Evolutionary conservation across 2,329 filamentous ascomycete genomes (phyloP).

Genomic region (Capronia epimyces): DNA sequence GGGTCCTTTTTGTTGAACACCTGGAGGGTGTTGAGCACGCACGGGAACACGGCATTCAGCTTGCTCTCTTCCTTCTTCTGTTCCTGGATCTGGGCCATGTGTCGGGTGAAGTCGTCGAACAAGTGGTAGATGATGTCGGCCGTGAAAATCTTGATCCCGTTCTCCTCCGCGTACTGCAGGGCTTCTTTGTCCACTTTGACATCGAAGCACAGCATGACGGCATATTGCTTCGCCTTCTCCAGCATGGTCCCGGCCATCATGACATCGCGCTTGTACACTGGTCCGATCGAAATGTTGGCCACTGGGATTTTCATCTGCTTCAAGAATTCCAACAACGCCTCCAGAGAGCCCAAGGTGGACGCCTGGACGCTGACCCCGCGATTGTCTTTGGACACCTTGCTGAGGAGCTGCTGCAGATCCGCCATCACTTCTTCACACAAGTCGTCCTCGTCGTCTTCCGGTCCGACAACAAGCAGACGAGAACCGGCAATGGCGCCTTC

Average conservation of each 20-base stretch:
- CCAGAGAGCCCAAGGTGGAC: conserved; percentile 91
- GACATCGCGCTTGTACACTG: conserved; percentile 95
- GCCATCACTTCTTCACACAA: conserved; percentile 94
- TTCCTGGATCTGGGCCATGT: conserved; percentile 81
- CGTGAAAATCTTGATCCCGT: conserved; percentile 95
- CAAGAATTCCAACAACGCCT: conserved; percentile 93
- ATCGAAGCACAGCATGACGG: conserved; percentile 99
- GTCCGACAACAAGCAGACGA: conserved; percentile 84
- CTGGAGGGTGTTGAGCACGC: conserved; percentile 79
- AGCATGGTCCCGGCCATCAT: conserved; percentile 92
- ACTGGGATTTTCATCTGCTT: conserved; percentile 95
- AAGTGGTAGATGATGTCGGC: conserved; percentile 99
- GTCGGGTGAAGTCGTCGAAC: conserved; percentile 92
- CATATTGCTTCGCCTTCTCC: conserved; percentile 88
- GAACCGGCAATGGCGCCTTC: conserved; percentile 96
- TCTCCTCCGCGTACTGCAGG: conserved; percentile 79
- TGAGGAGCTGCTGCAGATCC: conserved; percentile 85
- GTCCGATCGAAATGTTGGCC: conserved; percentile 92
- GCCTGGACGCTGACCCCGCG: conserved; percentile 96
- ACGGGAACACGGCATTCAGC: conserved; percentile 93
- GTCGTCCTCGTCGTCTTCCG: conserved; percentile 94
- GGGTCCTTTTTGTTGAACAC: conserved; percentile 98
- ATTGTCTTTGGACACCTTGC: conserved; percentile 83
- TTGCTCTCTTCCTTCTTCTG: conserved; percentile 96
- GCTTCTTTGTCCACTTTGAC: conserved; percentile 99